Evolutionary conservation across 306 rosid genomes (phyloP), one percentile per base, ranked within the genome.

Genomic region (Glycine soja): DNA sequence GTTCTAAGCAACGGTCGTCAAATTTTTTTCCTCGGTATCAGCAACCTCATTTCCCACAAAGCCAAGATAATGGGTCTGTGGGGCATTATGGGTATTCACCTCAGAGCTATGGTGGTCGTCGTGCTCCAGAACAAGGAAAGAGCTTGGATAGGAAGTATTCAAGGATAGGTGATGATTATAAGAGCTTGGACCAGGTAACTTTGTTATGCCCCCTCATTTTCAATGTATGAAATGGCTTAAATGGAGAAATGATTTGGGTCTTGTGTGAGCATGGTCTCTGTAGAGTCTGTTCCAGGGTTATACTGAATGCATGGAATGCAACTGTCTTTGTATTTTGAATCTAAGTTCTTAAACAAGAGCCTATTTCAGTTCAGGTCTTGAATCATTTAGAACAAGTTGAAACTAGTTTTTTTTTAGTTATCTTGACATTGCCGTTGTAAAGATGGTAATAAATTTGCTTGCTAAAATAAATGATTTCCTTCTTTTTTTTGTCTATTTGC

Each of bases 101-200:
- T 70, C 92, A 74, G 62, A 81, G 82, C 79, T 77, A 87, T 70
- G 86, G 89, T 14, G 86, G 70, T 40, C 46, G 13, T 19, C 83
- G 7, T 74, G 88, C 87, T 42, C 82, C 89, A 8, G 89, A 81
- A 40, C 58, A 84, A 10, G 85, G 80, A n/a, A 88, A 75, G 73
- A 81, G 65, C 63, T 47, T 63, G 24, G 95, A 85, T 16, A 85
- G 81, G 76, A 93, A 95, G 91, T 89, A 14, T 86, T 87, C 91
- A n/a, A 93, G 74, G 84, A 95, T 95, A 71, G 97, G 75, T 68
- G 99, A 90, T 65, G 70, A 89, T 56, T 91, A 89, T 82, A 81
- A 57, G 67, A 93, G 86, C 80, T 85, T 95, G 75, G 95, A 93
- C 14, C 93, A 93, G 98, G 99, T 95, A 80, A 70, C 8, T 74